Evolutionary conservation across 768 basidiomycete genomes (phyloP).

Genomic region (Boletus pseudopeckii): DNA sequence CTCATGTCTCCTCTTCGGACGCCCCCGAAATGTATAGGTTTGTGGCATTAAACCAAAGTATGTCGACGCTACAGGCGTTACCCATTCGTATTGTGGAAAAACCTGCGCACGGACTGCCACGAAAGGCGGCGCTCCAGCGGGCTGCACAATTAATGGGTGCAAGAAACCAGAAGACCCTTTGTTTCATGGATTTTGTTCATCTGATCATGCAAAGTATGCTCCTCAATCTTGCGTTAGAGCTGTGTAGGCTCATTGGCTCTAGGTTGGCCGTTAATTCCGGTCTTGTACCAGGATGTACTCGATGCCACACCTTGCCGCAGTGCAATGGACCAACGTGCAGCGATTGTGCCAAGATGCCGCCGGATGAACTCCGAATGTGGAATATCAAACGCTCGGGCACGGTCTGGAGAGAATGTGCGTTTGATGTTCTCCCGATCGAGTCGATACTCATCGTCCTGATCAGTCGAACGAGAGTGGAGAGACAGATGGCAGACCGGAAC

Average conservation of each 20-base stretch:
- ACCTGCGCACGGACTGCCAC: slow-evolving; percentile 49
- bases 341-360: slow-evolving; percentile 46
- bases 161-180: slow-evolving; percentile 47
- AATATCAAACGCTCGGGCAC: slow-evolving; percentile 46
- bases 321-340: slow-evolving; percentile 46
- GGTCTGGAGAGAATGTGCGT: slow-evolving; percentile 52
- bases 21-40: slow-evolving; percentile 35
- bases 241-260: slow-evolving; percentile 7
- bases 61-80: slow-evolving; percentile 52
- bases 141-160: slow-evolving; percentile 51
- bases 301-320: slow-evolving; percentile 48
- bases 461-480: slow-evolving; percentile 55
- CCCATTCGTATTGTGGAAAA: slow-evolving; percentile 59
- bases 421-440: slow-evolving; percentile 14
- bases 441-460: slow-evolving; percentile 30
- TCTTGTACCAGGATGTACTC: slow-evolving; percentile 46
- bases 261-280: slow-evolving; percentile 54
- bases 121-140: slow-evolving; percentile 32
- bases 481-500: slow-evolving; percentile 32
- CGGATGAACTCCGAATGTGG: slow-evolving; percentile 42
- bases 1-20: slow-evolving; percentile 8
- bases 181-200: slow-evolving; percentile 55
- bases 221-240: slow-evolving; percentile 1
- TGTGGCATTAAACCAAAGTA: slow-evolving; percentile 62
- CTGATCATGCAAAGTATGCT: slow-evolving; percentile 54